A percentile compares a stretch with the other conserved stretches of the same genome.
These are phyloP conservation scores for Malus hybrid DNA, from an alignment of 331 rosid species.

Conservation along the genomic window DNA sequence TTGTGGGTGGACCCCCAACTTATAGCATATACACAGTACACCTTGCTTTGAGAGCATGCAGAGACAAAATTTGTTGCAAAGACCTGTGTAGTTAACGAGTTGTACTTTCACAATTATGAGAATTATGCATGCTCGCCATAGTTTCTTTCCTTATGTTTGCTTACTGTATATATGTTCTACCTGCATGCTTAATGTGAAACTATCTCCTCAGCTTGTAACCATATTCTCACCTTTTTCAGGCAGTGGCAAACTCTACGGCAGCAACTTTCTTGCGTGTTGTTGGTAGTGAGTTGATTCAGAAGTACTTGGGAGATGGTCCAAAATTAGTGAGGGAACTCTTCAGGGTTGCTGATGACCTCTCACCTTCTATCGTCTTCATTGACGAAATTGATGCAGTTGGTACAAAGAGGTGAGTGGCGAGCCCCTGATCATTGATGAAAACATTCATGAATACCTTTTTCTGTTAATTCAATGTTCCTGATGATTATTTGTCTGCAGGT, in stretches of 20 bases:
- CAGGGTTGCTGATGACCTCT: conserved; percentile 98
- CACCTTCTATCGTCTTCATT: conserved; percentile 94
- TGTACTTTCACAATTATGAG: neutral
- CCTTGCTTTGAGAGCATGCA: too few species aligned
- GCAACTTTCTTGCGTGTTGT: conserved; percentile 98
- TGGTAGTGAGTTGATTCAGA: conserved; percentile 96
- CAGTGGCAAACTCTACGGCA: conserved; percentile 97
- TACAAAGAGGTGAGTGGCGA: conserved; percentile 87
- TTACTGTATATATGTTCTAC: neutral
- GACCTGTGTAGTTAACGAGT: neutral
- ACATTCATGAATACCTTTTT: neutral
- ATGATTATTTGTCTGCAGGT: conserved; percentile 36
- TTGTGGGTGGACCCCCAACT: neutral
- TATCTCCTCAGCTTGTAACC: neutral
- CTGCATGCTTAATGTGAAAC: neutral
- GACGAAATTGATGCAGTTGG: conserved; percentile 98
- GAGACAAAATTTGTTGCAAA: neutral
- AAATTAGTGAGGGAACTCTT: conserved; percentile 96
- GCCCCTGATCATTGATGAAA: conserved; percentile 5
- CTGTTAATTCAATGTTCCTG: conserved; percentile 2
- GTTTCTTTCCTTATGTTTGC: neutral
- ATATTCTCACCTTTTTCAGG: conserved; percentile 36
- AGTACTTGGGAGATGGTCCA: conserved; percentile 97
- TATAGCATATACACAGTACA: neutral
- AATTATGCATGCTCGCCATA: neutral